A percentile compares a stretch with the other conserved stretches of the same genome.
These are phyloP conservation scores for Lotmaria passim DNA, from an alignment of 208 protist species.

Conservation along the genomic window DNA sequence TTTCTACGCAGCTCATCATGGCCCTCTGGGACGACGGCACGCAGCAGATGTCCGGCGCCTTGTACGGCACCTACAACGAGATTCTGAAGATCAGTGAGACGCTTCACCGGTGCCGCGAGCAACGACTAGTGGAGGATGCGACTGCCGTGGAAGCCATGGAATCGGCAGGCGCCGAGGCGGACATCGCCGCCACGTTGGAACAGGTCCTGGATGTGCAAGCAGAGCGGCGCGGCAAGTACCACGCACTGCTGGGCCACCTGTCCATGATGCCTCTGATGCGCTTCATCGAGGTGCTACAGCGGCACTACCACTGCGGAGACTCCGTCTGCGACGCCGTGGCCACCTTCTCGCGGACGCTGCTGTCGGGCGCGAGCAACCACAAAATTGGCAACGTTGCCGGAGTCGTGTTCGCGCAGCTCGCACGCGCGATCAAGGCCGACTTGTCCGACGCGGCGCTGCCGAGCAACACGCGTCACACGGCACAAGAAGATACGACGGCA, in stretches of 20 bases:
- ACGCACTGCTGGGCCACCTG: conserved; percentile 78
- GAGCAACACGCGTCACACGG: too few species aligned
- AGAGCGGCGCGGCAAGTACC: conserved; percentile 87
- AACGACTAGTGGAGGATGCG: not conserved
- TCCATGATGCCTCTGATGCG: conserved; percentile 45
- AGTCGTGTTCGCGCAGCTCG: conserved; percentile 74
- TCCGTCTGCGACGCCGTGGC: conserved; percentile 18
- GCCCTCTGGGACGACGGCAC: conserved; percentile 90
- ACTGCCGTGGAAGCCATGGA: not conserved
- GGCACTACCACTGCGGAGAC: conserved; percentile 27
- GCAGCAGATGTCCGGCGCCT: conserved; percentile 79
- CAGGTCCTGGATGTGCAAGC: conserved; percentile 61
- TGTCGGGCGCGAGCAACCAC: conserved; percentile 73
- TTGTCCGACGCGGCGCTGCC: not conserved
- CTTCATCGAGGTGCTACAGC: conserved; percentile 51
- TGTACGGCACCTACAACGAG: conserved; percentile 84
- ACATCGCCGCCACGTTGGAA: conserved; percentile 38
- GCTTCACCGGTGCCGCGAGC: conserved; percentile 4
- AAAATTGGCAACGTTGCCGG: conserved; percentile 85
- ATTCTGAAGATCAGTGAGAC: conserved; percentile 31
- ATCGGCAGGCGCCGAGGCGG: not conserved
- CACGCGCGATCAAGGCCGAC: conserved; percentile 12
- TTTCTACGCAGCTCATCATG: conserved; percentile 81
- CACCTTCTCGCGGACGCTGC: conserved; percentile 56
- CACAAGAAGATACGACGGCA: too few species aligned